These are phyloP conservation scores for Helotiales sp. DNA, from an alignment of 2,329 filamentous ascomycete genomes.

Conservation along the genomic window DNA sequence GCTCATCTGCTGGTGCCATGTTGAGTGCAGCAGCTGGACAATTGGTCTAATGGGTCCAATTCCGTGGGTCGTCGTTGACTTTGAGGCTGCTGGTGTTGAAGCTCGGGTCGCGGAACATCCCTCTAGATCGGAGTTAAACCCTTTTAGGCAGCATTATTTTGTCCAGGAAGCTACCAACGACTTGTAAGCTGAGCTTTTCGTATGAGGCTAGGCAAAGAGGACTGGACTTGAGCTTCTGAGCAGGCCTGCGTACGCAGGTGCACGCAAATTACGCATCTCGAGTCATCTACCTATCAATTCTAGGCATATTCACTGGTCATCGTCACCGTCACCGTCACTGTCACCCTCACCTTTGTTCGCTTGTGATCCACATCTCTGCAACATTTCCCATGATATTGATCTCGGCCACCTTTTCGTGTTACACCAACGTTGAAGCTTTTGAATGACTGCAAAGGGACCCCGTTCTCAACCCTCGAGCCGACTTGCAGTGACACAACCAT, in stretches of 20 bases:
- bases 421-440: neutral
- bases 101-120: slow-evolving; percentile 14
- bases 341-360: neutral
- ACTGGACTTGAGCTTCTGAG: too few relatives aligned
- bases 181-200: neutral
- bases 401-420: neutral
- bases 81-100: slow-evolving; percentile 30
- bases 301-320: neutral
- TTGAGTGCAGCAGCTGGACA: slow-evolving; percentile 38
- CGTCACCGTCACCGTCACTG: neutral
- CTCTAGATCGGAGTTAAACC: slow-evolving; percentile 2
- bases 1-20: slow-evolving; percentile 56
- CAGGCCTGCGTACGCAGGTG: neutral
- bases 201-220: too few relatives aligned
- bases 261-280: neutral
- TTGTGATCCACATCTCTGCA: neutral
- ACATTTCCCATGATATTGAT: neutral
- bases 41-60: slow-evolving; percentile 14
- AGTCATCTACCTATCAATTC: neutral
- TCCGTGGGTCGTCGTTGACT: slow-evolving; percentile 26
- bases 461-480: neutral
- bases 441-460: neutral
- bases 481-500: neutral
- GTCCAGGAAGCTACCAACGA: neutral
- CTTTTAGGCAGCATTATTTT: slow-evolving; percentile 3